Conservation (phyloP, 495 filamentous ascomycete species). For the Platismatia glauca region DNA sequence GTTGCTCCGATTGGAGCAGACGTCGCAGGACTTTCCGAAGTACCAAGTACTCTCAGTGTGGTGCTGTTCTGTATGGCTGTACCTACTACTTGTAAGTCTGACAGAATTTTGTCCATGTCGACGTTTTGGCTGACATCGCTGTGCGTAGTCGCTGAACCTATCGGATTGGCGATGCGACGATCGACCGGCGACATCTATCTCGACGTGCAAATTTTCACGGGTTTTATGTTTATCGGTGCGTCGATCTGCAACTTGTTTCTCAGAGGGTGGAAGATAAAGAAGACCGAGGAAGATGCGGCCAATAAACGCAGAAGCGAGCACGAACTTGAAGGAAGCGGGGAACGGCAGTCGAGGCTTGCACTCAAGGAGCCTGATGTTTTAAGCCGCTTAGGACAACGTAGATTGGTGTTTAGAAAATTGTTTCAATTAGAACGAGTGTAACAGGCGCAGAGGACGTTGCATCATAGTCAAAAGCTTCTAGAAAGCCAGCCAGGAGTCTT, state of each 20-base stretch:
- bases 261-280: slow-evolving; percentile 41
- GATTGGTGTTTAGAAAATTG: background rate
- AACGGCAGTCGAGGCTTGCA: background rate
- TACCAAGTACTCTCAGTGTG: slow-evolving; percentile 60
- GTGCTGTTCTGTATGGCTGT: slow-evolving; percentile 63
- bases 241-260: slow-evolving; percentile 43
- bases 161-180: slow-evolving; percentile 57
- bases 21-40: slow-evolving; percentile 57
- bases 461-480: background rate
- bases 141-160: slow-evolving; percentile 56
- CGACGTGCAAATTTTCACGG: slow-evolving; percentile 57
- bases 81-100: slow-evolving; percentile 48
- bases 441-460: background rate
- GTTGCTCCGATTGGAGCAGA: slow-evolving; percentile 50
- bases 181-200: slow-evolving; percentile 42
- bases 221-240: slow-evolving; percentile 55
- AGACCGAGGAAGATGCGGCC: background rate
- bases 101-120: background rate
- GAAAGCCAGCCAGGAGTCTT: no score
- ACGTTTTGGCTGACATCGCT: slow-evolving; percentile 25
- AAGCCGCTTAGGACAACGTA: background rate
- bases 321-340: background rate
- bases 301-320: background rate
- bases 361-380: background rate
- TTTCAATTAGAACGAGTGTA: background rate